phyloP scores from a whole-genome alignment of 352 stramenopile genomes.

The Phytophthora colocasiae region DNA sequence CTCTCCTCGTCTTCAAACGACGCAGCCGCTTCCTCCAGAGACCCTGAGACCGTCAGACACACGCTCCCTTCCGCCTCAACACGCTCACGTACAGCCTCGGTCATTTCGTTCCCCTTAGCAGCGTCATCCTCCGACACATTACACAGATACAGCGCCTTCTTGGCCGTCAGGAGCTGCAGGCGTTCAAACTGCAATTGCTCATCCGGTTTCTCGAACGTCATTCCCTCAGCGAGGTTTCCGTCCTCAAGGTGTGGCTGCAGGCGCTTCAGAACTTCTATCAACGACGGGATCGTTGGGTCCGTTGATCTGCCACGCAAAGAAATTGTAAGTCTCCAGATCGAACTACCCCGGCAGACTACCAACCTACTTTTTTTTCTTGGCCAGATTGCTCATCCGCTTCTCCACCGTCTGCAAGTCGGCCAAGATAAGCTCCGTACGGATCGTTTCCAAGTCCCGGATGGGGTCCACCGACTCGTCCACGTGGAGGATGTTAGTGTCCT shows the following conservation, averaged over 20 bases:
- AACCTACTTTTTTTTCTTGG: constrained; percentile 84
- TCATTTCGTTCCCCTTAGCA: constrained; percentile 94
- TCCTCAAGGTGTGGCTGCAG: constrained; percentile 84
- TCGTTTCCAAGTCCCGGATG: constrained; percentile 97
- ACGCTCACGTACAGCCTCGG: constrained; percentile 70
- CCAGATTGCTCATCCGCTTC: constrained; percentile 64
- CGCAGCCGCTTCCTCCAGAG: constrained; percentile 80
- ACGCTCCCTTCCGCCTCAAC: constrained; percentile 76
- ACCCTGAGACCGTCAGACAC: constrained; percentile 78
- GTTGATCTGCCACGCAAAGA: constrained; percentile 38
- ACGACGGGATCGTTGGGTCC: constrained; percentile 58
- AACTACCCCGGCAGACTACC: constrained; percentile 1
- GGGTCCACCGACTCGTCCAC: constrained; percentile 97
- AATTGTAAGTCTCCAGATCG: constrained; percentile 5
- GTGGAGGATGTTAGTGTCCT: constrained; percentile 98
- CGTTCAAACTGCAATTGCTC: constrained; percentile 88
- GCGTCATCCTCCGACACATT: constrained; percentile 98
- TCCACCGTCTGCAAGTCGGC: constrained; percentile 86
- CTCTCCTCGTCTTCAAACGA: constrained; percentile 92
- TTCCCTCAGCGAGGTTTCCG: constrained; percentile 64
- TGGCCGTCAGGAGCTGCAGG: constrained; percentile 89
- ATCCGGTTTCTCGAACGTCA: constrained; percentile 79
- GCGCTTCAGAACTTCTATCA: constrained; percentile 69
- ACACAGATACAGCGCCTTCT: constrained; percentile 97
- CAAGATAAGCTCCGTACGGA: constrained; percentile 97